Percentiles rank a stretch among this genome's conserved stretches.
Evolutionary conservation across 495 filamentous ascomycete genomes (phyloP).

Genomic region (Penicillium arizonense): DNA sequence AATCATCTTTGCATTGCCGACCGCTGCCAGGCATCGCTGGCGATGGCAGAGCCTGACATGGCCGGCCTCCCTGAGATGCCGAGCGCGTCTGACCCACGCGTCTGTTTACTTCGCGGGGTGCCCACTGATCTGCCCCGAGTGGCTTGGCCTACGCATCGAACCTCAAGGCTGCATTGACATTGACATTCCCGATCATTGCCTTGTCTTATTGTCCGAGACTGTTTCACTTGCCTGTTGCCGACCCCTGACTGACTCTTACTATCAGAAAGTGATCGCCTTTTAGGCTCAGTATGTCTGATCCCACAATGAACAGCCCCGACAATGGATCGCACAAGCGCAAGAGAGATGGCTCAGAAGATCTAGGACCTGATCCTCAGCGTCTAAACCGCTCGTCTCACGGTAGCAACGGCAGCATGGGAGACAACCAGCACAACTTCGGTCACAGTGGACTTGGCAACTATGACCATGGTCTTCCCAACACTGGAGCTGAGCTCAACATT

Average conservation of each 20-base stretch:
- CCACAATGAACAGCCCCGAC: slow-evolving; percentile 39
- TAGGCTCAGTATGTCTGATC: slow-evolving; percentile 38
- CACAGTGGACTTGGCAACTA: slow-evolving; percentile 39
- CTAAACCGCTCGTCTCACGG: slow-evolving; percentile 44
- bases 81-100: slow-evolving; percentile 16
- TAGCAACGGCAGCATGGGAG: slow-evolving; percentile 46
- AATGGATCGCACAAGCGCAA: slow-evolving; percentile 45
- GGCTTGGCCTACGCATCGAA: slow-evolving; percentile 6
- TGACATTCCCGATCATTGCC: neutral
- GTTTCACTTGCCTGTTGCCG: slow-evolving; percentile 5
- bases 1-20: neutral
- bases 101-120: slow-evolving; percentile 20
- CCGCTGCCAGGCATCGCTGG: neutral
- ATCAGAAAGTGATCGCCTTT: slow-evolving; percentile 8
- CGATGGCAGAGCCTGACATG: neutral
- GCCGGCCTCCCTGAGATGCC: neutral
- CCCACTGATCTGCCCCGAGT: slow-evolving; percentile 12
- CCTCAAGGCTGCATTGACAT: slow-evolving; percentile 4
- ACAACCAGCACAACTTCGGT: slow-evolving; percentile 39
- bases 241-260: slow-evolving; percentile 19
- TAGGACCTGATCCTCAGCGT: slow-evolving; percentile 43
- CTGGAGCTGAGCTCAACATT: slow-evolving; percentile 42
- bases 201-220: slow-evolving; percentile 1
- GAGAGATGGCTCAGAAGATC: slow-evolving; percentile 42
- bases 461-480: slow-evolving; percentile 38